Base-by-base conservation (phyloP, 192 early-diverging fungal species). In the Backusella luteola region DNA sequence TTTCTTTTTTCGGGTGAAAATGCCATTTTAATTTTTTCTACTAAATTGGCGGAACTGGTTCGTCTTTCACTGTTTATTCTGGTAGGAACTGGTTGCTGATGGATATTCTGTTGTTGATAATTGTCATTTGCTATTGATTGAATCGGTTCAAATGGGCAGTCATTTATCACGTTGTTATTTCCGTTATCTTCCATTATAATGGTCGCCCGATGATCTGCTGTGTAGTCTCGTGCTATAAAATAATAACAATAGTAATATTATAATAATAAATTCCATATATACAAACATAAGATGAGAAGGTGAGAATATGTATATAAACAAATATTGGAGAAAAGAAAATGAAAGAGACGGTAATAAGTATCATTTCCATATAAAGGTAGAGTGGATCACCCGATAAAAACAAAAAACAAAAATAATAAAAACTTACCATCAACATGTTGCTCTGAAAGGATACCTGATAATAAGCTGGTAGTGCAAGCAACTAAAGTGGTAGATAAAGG, bases 11-110 rank as follows among this genome's bases (percentile, higher is more conserved):
- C 76, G 39, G 38, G 35, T 71, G 69, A 71, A 63, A 77, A 71
- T 29, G 69, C 76, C 76, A 71, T 77, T 42, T 77, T 77, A 34
- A 77, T 44, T 36, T 77, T 77, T 66, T 77, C 76, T 17, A 77
- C 69, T 35, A 77, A 39, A 35, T 69, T 69, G 9, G 69, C 15
- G 8, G 69, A 29, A 71, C 52, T 77, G 38, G 26, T 66, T 34
- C 69, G 69, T 26, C 32, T 68, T 52, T 19, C 66, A 53, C 39
- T 6, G 19, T 32, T 17, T 9, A 34, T 75, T 35, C 41, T 63
- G 32, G 59, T 44, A n/a, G 73, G 53, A 59, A 59, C 53, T 75
- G 34, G 73, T 26, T 29, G 73, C 0, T 49, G 26, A 29, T 14
- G 44, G 23, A 6, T 9, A 21, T 2, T 34, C 6, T 42, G 69